Base-by-base conservation (phyloP, 2,329 filamentous ascomycete species). In the Exutisphaerella laricina region DNA sequence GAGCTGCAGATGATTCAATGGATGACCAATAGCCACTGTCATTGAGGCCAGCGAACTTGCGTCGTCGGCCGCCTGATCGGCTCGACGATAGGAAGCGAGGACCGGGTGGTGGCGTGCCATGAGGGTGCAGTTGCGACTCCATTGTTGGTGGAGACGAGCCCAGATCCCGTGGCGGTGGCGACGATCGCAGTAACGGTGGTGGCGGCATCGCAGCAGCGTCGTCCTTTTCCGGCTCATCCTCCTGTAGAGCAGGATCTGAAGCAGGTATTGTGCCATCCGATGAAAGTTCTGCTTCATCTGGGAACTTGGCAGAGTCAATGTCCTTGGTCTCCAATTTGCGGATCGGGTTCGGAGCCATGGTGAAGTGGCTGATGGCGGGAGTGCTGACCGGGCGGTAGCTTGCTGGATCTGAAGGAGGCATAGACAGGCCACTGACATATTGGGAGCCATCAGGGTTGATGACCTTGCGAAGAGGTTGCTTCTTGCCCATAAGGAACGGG, bases 11-110 rank as follows among this genome's bases (percentile, higher is more conserved):
- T 2, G 92, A 97, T 56, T 96, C 89, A 13, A 97, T 75, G 0
- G 89, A 96, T 1, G 92, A 97, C 62, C 94, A 95, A 66, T 97
- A 98, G 29, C 92, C 92, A 62, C 90, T 97, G 66, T 98, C 92
- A 58, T 85, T 87, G 71, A 94, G 83, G 9, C 84, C 83, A 21
- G 78, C 78, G 57, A 85, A 79, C 64, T 88, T 90, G 53, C 85
- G 82, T 67, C 86, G 87, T 53, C 83, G 81, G 28, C 80, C 78
- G 39, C 79, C 58, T 22, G 69, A 73, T 31, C 75, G 75, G n/a
- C 85, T 85, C 14, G 82, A 82, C 28, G 74, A 69, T 26, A 74
- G 70, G 34, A 79, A 74, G 43, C 77, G 75, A 28, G 75, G 75
- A 37, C 77, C 74, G 17, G 84, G 82, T 22, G 88, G 87, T 13